Conservation (phyloP, 331 rosid genomes). For the Malus hybrid region DNA sequence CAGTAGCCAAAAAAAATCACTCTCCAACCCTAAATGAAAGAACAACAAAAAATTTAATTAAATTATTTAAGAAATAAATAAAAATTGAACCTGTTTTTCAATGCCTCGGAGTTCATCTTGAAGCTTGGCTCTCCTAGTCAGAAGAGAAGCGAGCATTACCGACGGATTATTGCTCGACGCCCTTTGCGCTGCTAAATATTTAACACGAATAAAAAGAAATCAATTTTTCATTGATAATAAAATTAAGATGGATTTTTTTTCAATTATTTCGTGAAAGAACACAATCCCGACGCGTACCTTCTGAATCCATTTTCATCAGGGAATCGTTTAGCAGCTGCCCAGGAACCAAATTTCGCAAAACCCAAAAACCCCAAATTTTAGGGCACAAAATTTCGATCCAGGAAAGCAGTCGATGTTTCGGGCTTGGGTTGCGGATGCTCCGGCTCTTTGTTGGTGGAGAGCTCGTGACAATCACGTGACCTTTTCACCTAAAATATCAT, state of each 20-base stretch:
- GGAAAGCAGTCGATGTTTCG: not conserved
- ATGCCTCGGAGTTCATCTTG: slow-evolving; percentile 89
- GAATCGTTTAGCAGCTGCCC: not conserved
- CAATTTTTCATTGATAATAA: not conserved
- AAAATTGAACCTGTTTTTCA: slow-evolving; percentile 64
- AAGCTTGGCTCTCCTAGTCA: slow-evolving; percentile 77
- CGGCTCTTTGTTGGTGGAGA: not conserved
- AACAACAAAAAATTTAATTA: not conserved
- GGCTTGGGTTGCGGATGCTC: not conserved
- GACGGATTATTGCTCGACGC: slow-evolving; percentile 69
- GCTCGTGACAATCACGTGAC: not conserved
- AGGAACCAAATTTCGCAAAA: not conserved
- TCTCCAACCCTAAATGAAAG: not conserved
- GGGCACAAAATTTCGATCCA: slow-evolving; percentile 15
- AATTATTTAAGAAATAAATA: not conserved
- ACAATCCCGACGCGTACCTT: slow-evolving; percentile 39
- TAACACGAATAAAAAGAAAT: not conserved
- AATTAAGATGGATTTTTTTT: not conserved
- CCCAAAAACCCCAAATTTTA: slow-evolving; percentile 14
- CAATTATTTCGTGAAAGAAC: not conserved
- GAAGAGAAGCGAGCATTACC: slow-evolving; percentile 70
- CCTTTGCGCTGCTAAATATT: slow-evolving; percentile 55
- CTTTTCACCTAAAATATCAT: not conserved
- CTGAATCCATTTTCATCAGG: slow-evolving; percentile 58
- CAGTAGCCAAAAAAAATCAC: not conserved